Evolutionary conservation across 2,329 filamentous ascomycete species (phyloP).

Genomic region (Westerdykella ornata): DNA sequence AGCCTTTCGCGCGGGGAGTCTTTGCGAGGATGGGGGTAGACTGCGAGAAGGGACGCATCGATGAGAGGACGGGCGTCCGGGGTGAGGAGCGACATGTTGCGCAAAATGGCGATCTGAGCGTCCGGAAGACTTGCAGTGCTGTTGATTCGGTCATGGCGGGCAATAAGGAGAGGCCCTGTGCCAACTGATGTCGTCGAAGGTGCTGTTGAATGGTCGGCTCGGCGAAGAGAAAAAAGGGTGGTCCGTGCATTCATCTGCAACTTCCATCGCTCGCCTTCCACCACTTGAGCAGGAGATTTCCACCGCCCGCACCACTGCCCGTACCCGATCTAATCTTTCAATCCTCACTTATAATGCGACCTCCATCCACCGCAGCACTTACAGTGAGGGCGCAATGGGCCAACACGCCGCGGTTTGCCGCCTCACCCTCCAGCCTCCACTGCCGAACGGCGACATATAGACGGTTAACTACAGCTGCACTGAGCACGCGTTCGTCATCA

Average conservation of each 20-base stretch:
- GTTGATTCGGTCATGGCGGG: constrained; percentile 22
- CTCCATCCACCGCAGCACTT: constrained; percentile 36
- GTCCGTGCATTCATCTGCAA: constrained; percentile 19
- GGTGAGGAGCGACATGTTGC: constrained; percentile 34
- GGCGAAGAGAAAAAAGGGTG: constrained; percentile 17
- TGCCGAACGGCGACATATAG: constrained; percentile 45
- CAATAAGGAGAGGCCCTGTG: constrained; percentile 6
- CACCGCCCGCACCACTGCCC: constrained; percentile 2
- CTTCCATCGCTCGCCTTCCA: constrained; percentile 17
- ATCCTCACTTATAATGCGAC: constrained; percentile 40
- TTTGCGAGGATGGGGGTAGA: constrained; percentile 14
- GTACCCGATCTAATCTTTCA: neutral
- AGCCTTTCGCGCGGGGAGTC: constrained; percentile 6
- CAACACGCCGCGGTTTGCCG: constrained; percentile 34
- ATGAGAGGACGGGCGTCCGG: constrained; percentile 9
- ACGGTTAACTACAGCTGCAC: constrained; percentile 38
- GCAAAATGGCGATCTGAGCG: constrained; percentile 32
- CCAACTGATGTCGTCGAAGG: constrained; percentile 10
- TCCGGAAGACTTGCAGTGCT: constrained; percentile 23
- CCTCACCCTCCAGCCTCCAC: constrained; percentile 36
- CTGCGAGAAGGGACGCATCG: constrained; percentile 32
- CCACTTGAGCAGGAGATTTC: constrained; percentile 4
- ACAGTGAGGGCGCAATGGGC: constrained; percentile 38
- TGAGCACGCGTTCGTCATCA: constrained; percentile 17
- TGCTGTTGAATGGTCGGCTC: constrained; percentile 2